Evolutionary conservation across 495 filamentous ascomycete species (phyloP).

Genomic region (Massariosphaeria phaeospora): DNA sequence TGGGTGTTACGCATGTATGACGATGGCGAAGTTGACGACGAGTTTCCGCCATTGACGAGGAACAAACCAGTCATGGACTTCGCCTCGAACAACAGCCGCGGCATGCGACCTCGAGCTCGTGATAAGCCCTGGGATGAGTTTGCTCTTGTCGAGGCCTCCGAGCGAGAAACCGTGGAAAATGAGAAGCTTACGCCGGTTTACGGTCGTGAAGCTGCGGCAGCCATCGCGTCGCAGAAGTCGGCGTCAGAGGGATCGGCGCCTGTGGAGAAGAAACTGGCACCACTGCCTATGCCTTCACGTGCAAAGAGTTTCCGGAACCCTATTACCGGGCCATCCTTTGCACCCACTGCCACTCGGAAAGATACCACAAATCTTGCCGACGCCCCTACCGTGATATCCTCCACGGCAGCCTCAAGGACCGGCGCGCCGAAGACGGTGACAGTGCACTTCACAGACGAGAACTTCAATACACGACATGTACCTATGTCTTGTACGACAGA

Average conservation of each 20-base stretch:
- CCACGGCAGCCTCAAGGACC: slow-evolving; percentile 59
- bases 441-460: slow-evolving; percentile 73
- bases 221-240: slow-evolving; percentile 30
- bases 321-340: slow-evolving; percentile 41
- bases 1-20: slow-evolving; percentile 96
- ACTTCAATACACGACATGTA: slow-evolving; percentile 41
- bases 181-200: slow-evolving; percentile 67
- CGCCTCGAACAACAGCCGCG: slow-evolving; percentile 81
- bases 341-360: slow-evolving; percentile 36
- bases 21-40: slow-evolving; percentile 89
- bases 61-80: slow-evolving; percentile 77
- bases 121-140: slow-evolving; percentile 92
- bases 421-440: slow-evolving; percentile 82
- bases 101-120: slow-evolving; percentile 62
- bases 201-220: slow-evolving; percentile 52
- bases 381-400: slow-evolving; percentile 36
- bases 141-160: slow-evolving; percentile 75
- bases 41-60: slow-evolving; percentile 82
- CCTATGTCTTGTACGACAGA: slow-evolving; percentile 78
- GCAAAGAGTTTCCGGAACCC: slow-evolving; percentile 41
- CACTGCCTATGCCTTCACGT: slow-evolving; percentile 33
- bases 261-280: slow-evolving; percentile 6
- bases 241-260: slow-evolving; percentile 15
- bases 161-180: slow-evolving; percentile 72
- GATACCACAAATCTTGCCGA: slow-evolving; percentile 46